Percentiles rank a stretch among this genome's conserved stretches.
Conservation (phyloP, 306 rosid species). For the Quercus dentata region DNA sequence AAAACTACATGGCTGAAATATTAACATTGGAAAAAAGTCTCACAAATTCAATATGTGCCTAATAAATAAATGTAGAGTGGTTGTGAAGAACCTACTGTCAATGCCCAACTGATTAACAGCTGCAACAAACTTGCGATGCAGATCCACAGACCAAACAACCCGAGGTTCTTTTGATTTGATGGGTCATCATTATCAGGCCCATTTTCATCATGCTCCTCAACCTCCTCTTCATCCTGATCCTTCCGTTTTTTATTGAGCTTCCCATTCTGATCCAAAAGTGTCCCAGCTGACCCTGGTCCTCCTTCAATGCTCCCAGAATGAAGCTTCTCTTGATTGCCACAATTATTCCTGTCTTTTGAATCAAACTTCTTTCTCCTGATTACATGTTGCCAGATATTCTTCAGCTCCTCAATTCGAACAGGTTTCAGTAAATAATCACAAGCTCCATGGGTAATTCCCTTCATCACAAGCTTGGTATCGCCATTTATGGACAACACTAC, state of each 20-base stretch:
- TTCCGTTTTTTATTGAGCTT: conserved; percentile 65
- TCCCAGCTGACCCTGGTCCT: conserved; percentile 37
- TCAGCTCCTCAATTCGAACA: conserved; percentile 87
- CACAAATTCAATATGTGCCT: neutral
- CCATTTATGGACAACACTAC: conserved; percentile 91
- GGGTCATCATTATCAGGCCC: conserved; percentile 71
- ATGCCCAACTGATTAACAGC: conserved; percentile 93
- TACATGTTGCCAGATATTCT: conserved; percentile 98
- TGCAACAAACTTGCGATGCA: conserved; percentile 89
- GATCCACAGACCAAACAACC: conserved; percentile 96
- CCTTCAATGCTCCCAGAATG: conserved; percentile 37
- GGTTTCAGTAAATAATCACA: conserved; percentile 97
- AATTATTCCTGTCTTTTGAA: conserved; percentile 54
- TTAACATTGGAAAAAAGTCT: neutral
- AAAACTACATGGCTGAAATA: neutral
- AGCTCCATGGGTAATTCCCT: conserved; percentile 96
- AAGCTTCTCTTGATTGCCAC: conserved; percentile 44
- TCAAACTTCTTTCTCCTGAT: conserved; percentile 78
- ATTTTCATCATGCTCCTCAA: conserved; percentile 62
- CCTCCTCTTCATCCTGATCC: conserved; percentile 76
- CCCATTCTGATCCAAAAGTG: conserved; percentile 58
- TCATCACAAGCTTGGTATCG: conserved; percentile 86
- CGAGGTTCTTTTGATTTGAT: conserved; percentile 88
- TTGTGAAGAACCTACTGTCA: conserved; percentile 68
- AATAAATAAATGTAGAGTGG: neutral